These are phyloP conservation scores for Eutrema japonicum DNA, from an alignment of 345 rosid genomes.

Conservation along the genomic window DNA sequence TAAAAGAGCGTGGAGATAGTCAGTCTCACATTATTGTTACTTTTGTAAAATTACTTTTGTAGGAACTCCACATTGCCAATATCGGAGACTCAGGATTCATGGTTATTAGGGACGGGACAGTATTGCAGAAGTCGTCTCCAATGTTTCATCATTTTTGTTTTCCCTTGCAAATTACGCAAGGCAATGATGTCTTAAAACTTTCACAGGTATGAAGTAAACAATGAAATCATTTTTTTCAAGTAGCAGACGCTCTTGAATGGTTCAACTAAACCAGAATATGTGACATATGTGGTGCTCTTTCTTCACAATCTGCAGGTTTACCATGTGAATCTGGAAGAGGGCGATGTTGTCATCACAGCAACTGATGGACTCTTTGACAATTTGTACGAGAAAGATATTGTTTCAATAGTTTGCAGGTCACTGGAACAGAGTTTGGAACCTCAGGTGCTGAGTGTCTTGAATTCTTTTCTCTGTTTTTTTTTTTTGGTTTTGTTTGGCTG, in stretches of 20 bases:
- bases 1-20: neutral
- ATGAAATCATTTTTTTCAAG: neutral
- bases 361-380: constrained; percentile 85
- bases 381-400: constrained; percentile 68
- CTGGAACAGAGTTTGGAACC: constrained; percentile 54
- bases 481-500: neutral
- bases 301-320: constrained; percentile 50
- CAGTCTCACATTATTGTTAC: neutral
- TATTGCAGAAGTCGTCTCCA: constrained; percentile 61
- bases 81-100: constrained; percentile 82
- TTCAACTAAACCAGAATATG: neutral
- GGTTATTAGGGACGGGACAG: constrained; percentile 57
- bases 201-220: constrained; percentile 52
- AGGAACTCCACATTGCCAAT: constrained; percentile 73
- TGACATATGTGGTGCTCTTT: neutral
- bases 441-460: constrained; percentile 52
- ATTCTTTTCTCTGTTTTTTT: neutral
- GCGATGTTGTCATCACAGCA: constrained; percentile 60
- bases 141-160: constrained; percentile 70
- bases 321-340: constrained; percentile 58
- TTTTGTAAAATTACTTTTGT: constrained; percentile 23
- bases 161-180: constrained; percentile 61
- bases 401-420: constrained; percentile 50
- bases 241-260: constrained; percentile 20
- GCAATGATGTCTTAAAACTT: constrained; percentile 53